Evolutionary conservation across 139 green algal genomes (phyloP).

Genomic region (Edaphochlamys debaryana): DNA sequence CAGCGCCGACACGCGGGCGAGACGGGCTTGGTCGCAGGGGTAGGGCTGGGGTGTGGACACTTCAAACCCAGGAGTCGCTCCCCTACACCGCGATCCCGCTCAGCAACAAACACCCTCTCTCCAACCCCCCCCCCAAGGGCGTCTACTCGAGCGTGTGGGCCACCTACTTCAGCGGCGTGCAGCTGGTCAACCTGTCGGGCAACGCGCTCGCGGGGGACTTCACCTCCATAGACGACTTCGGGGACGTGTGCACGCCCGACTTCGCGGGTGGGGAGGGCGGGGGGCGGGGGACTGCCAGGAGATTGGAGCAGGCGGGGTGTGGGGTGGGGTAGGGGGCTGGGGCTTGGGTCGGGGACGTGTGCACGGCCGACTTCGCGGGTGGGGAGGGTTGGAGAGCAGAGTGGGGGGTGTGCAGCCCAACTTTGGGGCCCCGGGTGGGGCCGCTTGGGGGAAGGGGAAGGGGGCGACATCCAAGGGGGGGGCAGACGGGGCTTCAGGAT

Average conservation of each 20-base stretch:
- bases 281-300: too few species aligned
- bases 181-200: constrained; percentile 23
- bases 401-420: too few species aligned
- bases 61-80: not conserved
- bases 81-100: not conserved
- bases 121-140: not conserved
- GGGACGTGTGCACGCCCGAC: not conserved
- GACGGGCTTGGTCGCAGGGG: too few species aligned
- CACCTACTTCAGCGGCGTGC: constrained; percentile 12
- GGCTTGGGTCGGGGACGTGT: constrained; percentile 1
- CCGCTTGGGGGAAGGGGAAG: not conserved
- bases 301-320: too few species aligned
- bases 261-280: constrained; percentile 30
- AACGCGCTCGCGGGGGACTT: constrained; percentile 33
- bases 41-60: too few species aligned
- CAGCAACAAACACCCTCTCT: not conserved
- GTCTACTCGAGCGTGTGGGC: not conserved
- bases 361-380: constrained; percentile 17
- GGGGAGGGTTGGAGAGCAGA: not conserved
- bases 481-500: too few species aligned
- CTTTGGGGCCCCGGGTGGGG: too few species aligned
- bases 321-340: too few species aligned
- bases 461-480: too few species aligned
- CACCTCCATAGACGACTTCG: constrained; percentile 9
- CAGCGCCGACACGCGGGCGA: too few species aligned